Conservation (phyloP, 1,284 basidiomycete genomes). For the Neonothopanus nambi region DNA sequence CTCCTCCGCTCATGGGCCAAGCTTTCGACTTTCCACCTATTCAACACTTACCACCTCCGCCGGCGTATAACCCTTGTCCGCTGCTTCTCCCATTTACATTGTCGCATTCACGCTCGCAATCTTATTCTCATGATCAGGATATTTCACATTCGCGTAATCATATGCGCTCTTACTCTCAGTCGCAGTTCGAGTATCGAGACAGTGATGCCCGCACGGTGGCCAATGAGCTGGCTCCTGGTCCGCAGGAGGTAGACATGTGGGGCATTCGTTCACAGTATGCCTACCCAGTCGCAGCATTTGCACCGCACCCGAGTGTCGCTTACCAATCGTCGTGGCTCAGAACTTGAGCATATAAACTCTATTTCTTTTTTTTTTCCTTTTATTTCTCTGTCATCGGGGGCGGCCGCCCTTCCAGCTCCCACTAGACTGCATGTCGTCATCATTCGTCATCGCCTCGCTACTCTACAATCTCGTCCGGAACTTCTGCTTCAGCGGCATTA, state of each 20-base stretch:
- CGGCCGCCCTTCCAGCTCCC: conserved; percentile 27
- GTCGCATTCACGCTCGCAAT: conserved; percentile 56
- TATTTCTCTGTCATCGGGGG: conserved; percentile 24
- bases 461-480: conserved; percentile 21
- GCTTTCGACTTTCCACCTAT: conserved; percentile 35
- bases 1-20: conserved; percentile 32
- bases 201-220: conserved; percentile 44
- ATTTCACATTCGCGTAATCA: conserved; percentile 48
- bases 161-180: conserved; percentile 61
- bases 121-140: conserved; percentile 54
- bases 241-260: conserved; percentile 36
- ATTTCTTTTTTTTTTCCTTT: conserved; percentile 14
- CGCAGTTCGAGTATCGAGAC: conserved; percentile 51
- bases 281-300: conserved; percentile 40
- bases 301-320: conserved; percentile 37
- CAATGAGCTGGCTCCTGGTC: conserved; percentile 36
- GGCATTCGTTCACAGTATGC: conserved; percentile 44
- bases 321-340: conserved; percentile 54
- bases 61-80: conserved; percentile 45
- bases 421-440: conserved; percentile 22
- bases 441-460: conserved; percentile 15
- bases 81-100: conserved; percentile 37
- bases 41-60: conserved; percentile 29
- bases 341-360: conserved; percentile 39
- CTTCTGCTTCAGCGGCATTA: conserved; percentile 12